These are phyloP conservation scores for Malus hybrid DNA, from an alignment of 331 rosid species.

Conservation along the genomic window DNA sequence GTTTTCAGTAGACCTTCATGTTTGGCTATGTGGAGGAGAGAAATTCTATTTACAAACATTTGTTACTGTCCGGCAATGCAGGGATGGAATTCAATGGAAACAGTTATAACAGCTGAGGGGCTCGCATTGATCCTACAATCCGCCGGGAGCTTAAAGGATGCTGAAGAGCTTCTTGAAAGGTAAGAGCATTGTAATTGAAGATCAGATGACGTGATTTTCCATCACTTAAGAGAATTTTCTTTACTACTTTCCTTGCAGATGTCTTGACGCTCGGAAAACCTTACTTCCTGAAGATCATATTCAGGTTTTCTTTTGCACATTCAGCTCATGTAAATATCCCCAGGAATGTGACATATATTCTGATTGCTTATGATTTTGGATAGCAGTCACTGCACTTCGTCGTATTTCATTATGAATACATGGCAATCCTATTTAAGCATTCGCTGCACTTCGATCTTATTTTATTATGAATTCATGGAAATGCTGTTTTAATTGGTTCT, in stretches of 20 bases:
- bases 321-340: not conserved
- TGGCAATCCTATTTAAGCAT: too few relatives aligned
- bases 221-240: not conserved
- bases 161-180: conserved; percentile 87
- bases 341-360: not conserved
- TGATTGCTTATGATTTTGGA: not conserved
- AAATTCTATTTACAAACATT: not conserved
- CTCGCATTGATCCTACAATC: conserved; percentile 68
- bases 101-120: conserved; percentile 65
- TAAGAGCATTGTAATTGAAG: conserved; percentile 11
- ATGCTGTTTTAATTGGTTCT: too few relatives aligned
- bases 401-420: not conserved
- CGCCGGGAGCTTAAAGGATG: conserved; percentile 43
- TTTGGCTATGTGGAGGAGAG: not conserved
- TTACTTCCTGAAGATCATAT: conserved; percentile 61
- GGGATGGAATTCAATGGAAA: conserved; percentile 83
- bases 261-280: conserved; percentile 58
- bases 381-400: not conserved
- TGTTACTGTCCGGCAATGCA: conserved; percentile 24
- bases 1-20: not conserved
- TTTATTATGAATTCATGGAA: not conserved
- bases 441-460: not conserved
- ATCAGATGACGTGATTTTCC: not conserved
- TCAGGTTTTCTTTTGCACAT: conserved; percentile 44
- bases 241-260: conserved; percentile 32